Evolutionary conservation across 345 rosid genomes (phyloP), one percentile per base, ranked within the genome.

Genomic region (Eucalyptus victrix): DNA sequence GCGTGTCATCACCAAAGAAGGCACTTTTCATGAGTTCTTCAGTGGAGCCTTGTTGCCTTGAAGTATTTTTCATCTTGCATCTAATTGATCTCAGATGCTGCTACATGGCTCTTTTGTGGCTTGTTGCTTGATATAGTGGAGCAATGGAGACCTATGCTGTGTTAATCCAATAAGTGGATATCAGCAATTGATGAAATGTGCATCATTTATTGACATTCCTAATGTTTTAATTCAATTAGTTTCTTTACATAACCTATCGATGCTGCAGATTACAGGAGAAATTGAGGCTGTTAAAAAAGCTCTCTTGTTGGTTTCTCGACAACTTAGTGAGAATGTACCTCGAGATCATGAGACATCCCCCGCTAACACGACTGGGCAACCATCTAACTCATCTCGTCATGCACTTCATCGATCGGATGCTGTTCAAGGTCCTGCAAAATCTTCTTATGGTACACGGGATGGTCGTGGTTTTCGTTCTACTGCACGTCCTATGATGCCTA

Each of bases 241-340:
- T 47, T 56, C 81, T 67, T 49, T 50, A 37, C 54, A 89, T 67
- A 28, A 11, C 60, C 76, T 49, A 28, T n/a, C 24, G 23, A 58
- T 92, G 85, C 50, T 93, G 88, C 92, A 96, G 98, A 93, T 96
- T 89, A 80, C 91, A 9, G 98, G 98, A 88, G 95, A 94, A 87
- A 58, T 93, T 88, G 94, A 92, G 90, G 93, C 95, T n/a, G 95
- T 95, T 88, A 92, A 92, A 90, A 96, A 92, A 92, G 98, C 96
- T 80, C 92, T 95, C 87, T 93, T 88, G 87, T 93, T 91, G 49
- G 91, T 95, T 92, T 93, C 96, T 89, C 94, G 90, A 88, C 94
- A 94, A 86, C 94, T 96, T 89, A 90, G 94, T 90, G 97, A 93
- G 24, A 94, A 91, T 90, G 92, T 93, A 58, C 92, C 91, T 49